Conservation (phyloP, 352 stramenopile genomes). For the Globisporangium takayamanum region DNA sequence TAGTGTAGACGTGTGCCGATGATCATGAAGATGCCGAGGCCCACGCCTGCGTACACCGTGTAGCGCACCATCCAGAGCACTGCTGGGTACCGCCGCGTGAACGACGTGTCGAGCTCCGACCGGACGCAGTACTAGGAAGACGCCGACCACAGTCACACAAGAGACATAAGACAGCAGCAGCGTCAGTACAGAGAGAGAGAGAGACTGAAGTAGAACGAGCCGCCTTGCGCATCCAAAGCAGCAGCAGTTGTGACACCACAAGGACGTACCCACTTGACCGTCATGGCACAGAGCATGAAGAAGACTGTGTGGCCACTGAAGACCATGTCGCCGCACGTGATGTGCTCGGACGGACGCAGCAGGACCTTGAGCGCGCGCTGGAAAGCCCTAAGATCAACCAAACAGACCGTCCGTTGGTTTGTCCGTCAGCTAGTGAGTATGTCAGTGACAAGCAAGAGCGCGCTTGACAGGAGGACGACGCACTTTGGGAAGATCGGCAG, state of each 20-base stretch:
- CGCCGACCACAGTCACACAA: no score
- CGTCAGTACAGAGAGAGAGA: neutral
- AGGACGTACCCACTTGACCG: slow-evolving; percentile 55
- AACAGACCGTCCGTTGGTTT: neutral
- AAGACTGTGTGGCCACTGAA: slow-evolving; percentile 86
- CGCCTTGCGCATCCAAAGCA: neutral
- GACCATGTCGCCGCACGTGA: slow-evolving; percentile 87
- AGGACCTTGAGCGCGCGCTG: slow-evolving; percentile 78
- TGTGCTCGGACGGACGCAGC: slow-evolving; percentile 76
- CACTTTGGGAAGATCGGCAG: slow-evolving; percentile 85
- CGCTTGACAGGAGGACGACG: slow-evolving; percentile 9
- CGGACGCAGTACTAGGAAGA: slow-evolving; percentile 33
- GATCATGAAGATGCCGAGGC: slow-evolving; percentile 75
- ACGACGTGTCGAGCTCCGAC: slow-evolving; percentile 80
- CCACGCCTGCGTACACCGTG: slow-evolving; percentile 58
- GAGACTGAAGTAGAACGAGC: no score
- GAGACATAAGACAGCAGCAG: neutral
- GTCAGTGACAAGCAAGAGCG: neutral
- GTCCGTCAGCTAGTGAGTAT: neutral
- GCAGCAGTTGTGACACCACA: neutral
- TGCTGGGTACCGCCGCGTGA: slow-evolving; percentile 66
- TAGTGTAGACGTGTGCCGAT: slow-evolving; percentile 83
- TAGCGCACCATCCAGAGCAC: slow-evolving; percentile 81
- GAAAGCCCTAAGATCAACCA: slow-evolving; percentile 41
- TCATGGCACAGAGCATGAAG: slow-evolving; percentile 77